Percentiles rank a stretch among this genome's conserved stretches.
phyloP scores from a whole-genome alignment of 202 grass and related monocot species.

The Digitaria exilis region DNA sequence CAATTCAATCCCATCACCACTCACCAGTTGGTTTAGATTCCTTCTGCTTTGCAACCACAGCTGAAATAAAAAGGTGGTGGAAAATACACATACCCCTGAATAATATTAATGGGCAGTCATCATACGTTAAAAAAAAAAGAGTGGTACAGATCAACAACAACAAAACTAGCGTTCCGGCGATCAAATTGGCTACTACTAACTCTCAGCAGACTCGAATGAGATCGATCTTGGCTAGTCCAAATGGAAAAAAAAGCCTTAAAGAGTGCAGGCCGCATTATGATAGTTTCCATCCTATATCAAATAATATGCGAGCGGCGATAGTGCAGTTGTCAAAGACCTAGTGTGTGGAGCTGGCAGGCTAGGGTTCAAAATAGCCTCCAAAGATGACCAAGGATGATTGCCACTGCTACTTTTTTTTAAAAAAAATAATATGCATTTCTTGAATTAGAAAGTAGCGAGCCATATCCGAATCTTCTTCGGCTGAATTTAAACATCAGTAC shows the following conservation, averaged over 20 bases:
- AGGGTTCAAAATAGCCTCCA: too few relatives aligned
- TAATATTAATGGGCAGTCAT: neutral
- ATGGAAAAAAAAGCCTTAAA: neutral
- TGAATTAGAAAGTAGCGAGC: neutral
- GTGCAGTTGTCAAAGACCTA: too few relatives aligned
- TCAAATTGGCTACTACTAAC: neutral
- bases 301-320: neutral
- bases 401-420: too few relatives aligned
- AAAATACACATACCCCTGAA: neutral
- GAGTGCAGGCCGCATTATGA: neutral
- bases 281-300: neutral
- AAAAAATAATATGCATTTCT: too few relatives aligned
- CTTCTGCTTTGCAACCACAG: neutral
- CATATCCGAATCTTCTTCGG: neutral
- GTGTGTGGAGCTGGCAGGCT: too few relatives aligned
- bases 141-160: neutral
- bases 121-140: neutral
- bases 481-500: neutral
- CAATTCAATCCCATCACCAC: neutral
- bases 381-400: too few relatives aligned
- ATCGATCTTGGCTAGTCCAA: neutral
- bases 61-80: neutral
- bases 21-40: conserved; percentile 26
- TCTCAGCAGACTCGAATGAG: neutral
- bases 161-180: neutral